Evolutionary conservation across 2,329 filamentous ascomycete genomes (phyloP), one percentile per base, ranked within the genome.

Genomic region (Fusarium robinianum): DNA sequence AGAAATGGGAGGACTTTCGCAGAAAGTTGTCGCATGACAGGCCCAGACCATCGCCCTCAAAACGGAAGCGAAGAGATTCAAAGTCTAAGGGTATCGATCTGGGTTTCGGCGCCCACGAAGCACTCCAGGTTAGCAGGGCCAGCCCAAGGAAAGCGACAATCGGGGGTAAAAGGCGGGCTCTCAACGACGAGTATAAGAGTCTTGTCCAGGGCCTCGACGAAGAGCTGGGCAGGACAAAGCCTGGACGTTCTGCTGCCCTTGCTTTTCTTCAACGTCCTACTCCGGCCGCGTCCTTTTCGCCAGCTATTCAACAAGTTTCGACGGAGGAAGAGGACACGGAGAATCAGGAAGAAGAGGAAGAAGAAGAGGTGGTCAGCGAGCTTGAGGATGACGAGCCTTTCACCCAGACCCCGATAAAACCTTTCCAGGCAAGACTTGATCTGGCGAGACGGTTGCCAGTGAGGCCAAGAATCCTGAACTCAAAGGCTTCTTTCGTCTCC

Each of bases 1-100:
- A 80, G 38, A 83, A 78, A 64, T 95, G 90, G 90, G 78, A 85
- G 56, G 74, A 73, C n/a, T 89, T 90, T 49, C 74, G 79, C 49
- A 68, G 73, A 53, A 69, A 67, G 12, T 67, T 77, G 47, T 75
- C 77, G 15, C 68, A 71, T 2, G 62, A 68, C 12, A 50, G 44
- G 6, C 54, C 17, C 23, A 46, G 37, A 25, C 51, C 49, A n/a
- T 61, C 58, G 3, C 54, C 53, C 1, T 51, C 58, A 40, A 60
- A 61, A 38, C 38, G 40, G 17, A 64, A 50, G 26, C 38, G 42
- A 11, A 41, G 41, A 21, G 47, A 46, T 40, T 64, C 48, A 17
- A 51, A 42, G 24, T 63, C 61, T n/a, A 73, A 63, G 15, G 74
- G 75, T 5, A 72, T 80, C 26, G 74, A 79, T 37, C 68, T 85